Base-by-base conservation (phyloP, 257 asterid species). In the Ehretia macrophylla region DNA sequence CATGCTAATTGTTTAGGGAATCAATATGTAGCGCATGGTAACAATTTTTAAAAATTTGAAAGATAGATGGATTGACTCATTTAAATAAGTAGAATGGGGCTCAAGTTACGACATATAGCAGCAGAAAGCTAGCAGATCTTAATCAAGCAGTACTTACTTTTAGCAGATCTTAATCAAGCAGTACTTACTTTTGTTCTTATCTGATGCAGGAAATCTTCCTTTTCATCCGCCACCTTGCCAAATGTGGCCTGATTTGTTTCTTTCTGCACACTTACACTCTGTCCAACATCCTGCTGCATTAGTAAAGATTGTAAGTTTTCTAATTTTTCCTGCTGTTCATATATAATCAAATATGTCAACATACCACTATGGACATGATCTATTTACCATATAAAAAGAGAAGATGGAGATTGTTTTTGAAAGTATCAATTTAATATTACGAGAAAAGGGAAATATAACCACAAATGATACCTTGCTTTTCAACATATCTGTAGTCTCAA, bases 201-300 rank as follows among this genome's bases (percentile, higher is more conserved):
- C 83, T 93, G 99, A 60, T 85, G 94, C 70, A 93, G 84, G 62
- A 93, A 93, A 70, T 89, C 97, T 17, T 77, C 84, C 68, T 83
- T 86, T 71, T 77, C 91, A 56, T 83, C 86, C 27, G 60, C 35
- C 64, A 66, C 78, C 78, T 77, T 75, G 58, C 45, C 62, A 42
- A 17, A 32, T 56, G 58, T 62, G 5, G 56, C 18, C 8, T 4
- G 32, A 14, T 51, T 51, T 64, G 61, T 76, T 63, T 68, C 59
- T 75, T 72, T 81, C 51, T 55, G 72, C 52, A 62, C 72, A 61
- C 52, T 38, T 38, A 38, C 12, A 42, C 47, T 42, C 47, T 42
- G 5, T 10, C 12, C 47, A 42, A 42, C 79, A 60, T 71, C 78
- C 57, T 69, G 72, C 88, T 77, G 78, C 74, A 68, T 35, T 61